A percentile compares a stretch with the other conserved stretches of the same genome.
Conservation (phyloP, 208 protist species). For the Perkinsela sp. region DNA sequence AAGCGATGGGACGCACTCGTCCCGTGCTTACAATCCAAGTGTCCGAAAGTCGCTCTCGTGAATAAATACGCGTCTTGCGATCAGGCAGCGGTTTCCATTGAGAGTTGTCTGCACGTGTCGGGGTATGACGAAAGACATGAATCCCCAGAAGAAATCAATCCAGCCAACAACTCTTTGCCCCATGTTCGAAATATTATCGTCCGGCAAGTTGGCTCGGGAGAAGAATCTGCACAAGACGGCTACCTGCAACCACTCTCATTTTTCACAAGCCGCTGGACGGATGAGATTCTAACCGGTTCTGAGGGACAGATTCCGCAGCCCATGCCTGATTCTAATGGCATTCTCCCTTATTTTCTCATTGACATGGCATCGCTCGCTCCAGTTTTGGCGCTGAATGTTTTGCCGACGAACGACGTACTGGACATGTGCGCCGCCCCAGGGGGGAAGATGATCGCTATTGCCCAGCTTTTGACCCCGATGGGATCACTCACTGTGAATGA, state of each 20-base stretch:
- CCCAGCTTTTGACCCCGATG: slow-evolving; percentile 28
- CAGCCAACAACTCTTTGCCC: neutral
- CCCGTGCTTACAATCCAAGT: neutral
- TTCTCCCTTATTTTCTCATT: slow-evolving; percentile 22
- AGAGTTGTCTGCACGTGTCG: neutral
- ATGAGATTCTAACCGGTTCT: neutral
- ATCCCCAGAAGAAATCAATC: neutral
- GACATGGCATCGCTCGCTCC: slow-evolving; percentile 34
- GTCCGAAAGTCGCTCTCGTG: neutral
- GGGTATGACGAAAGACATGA: neutral
- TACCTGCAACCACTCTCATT: neutral
- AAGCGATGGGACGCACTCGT: neutral
- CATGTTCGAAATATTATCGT: neutral
- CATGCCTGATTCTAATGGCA: neutral
- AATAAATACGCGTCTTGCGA: neutral
- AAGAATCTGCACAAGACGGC: neutral
- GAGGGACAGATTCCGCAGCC: neutral
- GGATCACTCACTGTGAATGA: slow-evolving; percentile 41
- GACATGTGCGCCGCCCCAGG: slow-evolving; percentile 45
- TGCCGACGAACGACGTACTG: slow-evolving; percentile 27
- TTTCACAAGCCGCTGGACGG: neutral
- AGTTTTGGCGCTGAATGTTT: slow-evolving; percentile 34
- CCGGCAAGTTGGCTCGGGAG: neutral
- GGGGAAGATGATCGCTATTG: slow-evolving; percentile 32
- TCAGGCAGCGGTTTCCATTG: neutral